Percentiles rank a stretch among this genome's conserved stretches.
These are phyloP conservation scores for Corchorus olitorius DNA, from an alignment of 345 rosid genomes.

Conservation along the genomic window DNA sequence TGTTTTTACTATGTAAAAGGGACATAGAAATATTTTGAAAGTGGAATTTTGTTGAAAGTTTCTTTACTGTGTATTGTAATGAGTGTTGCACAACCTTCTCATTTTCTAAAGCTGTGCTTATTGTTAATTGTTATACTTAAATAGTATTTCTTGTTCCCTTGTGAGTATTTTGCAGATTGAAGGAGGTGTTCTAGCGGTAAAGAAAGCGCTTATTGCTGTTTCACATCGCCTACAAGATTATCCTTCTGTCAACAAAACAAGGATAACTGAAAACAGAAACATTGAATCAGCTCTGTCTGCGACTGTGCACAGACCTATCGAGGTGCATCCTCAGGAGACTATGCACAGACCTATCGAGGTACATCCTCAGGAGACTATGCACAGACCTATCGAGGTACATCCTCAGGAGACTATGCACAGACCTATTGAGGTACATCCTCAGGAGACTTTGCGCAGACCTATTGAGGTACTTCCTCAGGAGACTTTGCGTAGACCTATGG, in stretches of 20 bases:
- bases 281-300: conserved; percentile 23
- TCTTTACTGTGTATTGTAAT: neutral
- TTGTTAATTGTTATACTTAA: neutral
- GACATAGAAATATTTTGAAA: too few relatives aligned
- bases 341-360: conserved; percentile 27
- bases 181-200: conserved; percentile 67
- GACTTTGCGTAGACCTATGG: conserved; percentile 28
- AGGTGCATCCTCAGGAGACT: conserved; percentile 35
- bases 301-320: conserved; percentile 22
- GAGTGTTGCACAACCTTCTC: neutral
- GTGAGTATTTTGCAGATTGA: conserved; percentile 61
- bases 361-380: conserved; percentile 32
- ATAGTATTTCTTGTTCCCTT: conserved; percentile 16
- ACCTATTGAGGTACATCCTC: conserved; percentile 18
- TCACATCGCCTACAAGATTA: conserved; percentile 82
- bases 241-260: conserved; percentile 46
- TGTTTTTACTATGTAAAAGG: too few relatives aligned
- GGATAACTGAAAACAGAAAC: conserved; percentile 43
- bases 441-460: conserved; percentile 19
- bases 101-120: neutral
- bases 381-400: conserved; percentile 10
- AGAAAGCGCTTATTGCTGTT: conserved; percentile 72
- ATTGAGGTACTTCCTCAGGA: conserved; percentile 29
- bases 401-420: conserved; percentile 17
- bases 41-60: neutral